These are phyloP conservation scores for Pseudozyma pruni DNA, from an alignment of 1,284 basidiomycete genomes.

Conservation along the genomic window DNA sequence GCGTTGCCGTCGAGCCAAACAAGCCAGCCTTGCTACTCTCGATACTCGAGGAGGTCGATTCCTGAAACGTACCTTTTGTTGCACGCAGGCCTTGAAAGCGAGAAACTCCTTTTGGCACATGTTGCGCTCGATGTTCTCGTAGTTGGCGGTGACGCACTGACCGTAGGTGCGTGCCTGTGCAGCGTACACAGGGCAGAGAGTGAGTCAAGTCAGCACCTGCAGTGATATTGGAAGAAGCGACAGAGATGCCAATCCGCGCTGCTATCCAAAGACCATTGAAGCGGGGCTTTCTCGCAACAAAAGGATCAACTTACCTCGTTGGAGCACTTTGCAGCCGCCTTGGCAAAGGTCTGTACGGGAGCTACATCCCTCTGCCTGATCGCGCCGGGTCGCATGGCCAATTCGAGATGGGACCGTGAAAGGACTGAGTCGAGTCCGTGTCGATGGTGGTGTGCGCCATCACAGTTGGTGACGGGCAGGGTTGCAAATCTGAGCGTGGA, in stretches of 20 bases:
- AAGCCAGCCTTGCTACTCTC: too few relatives aligned
- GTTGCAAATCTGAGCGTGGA: not conserved
- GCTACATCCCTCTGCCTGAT: slow-evolving; percentile 49
- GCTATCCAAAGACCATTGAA: too few relatives aligned
- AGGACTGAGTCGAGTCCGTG: too few relatives aligned
- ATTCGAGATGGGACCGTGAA: not conserved
- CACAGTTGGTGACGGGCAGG: too few relatives aligned
- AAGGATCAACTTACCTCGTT: slow-evolving; percentile 23
- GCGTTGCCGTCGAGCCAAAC: too few relatives aligned
- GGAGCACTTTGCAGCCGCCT: slow-evolving; percentile 45
- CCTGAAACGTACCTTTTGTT: slow-evolving; percentile 62
- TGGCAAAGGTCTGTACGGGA: slow-evolving; percentile 50
- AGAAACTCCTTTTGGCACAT: slow-evolving; percentile 81
- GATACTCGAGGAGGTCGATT: too few relatives aligned
- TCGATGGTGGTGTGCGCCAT: slow-evolving; percentile 1
- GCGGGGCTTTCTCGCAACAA: too few relatives aligned
- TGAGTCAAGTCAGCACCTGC: too few relatives aligned
- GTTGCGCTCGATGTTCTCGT: slow-evolving; percentile 80
- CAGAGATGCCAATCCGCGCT: too few relatives aligned
- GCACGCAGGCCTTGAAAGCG: slow-evolving; percentile 79
- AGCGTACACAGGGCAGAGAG: not conserved
- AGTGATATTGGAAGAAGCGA: too few relatives aligned
- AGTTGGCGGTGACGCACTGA: slow-evolving; percentile 79
- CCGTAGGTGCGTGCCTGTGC: slow-evolving; percentile 79
- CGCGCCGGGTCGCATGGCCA: slow-evolving; percentile 27